Percentiles rank a stretch among this genome's conserved stretches.
Conservation (phyloP, 139 green algal species). For the Gonium pectorale region DNA sequence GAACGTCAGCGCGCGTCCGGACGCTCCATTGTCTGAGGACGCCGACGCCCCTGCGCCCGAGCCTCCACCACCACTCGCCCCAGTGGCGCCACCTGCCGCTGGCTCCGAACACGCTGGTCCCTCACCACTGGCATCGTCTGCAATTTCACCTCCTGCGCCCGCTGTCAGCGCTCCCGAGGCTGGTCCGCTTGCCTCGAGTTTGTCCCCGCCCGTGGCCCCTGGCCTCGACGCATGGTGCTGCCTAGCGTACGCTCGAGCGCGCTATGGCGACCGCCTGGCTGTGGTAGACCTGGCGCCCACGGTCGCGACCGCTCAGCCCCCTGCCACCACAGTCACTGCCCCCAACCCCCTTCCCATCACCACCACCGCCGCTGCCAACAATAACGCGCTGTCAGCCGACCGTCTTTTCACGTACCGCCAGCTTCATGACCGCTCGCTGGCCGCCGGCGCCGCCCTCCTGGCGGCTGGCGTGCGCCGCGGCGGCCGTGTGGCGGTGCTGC, state of each 20-base stretch:
- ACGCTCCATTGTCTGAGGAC: too few species aligned
- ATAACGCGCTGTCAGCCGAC: background rate
- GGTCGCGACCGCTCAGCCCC: background rate
- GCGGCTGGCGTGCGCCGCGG: conserved; percentile 49
- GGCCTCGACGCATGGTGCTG: conserved; percentile 27
- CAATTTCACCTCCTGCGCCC: too few species aligned
- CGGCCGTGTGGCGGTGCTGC: conserved; percentile 75
- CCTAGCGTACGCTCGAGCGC: conserved; percentile 40
- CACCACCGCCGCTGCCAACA: background rate
- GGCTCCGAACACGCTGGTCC: too few species aligned
- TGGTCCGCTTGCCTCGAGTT: too few species aligned
- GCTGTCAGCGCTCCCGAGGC: too few species aligned
- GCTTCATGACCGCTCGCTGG: conserved; percentile 45
- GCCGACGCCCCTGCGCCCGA: too few species aligned
- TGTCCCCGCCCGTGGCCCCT: background rate
- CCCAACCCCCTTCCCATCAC: conserved; percentile 2
- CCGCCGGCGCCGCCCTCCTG: conserved; percentile 52
- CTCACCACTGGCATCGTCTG: too few species aligned
- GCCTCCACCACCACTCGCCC: too few species aligned
- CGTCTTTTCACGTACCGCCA: conserved; percentile 53
- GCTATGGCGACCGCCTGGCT: conserved; percentile 55
- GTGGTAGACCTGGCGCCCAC: conserved; percentile 59
- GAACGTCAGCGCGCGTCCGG: too few species aligned
- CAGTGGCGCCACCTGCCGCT: too few species aligned
- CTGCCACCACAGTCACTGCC: background rate